Evolutionary conservation across 2,329 filamentous ascomycete species (phyloP), one percentile per base, ranked within the genome.

Genomic region (Ceratocystis harringtonii): DNA sequence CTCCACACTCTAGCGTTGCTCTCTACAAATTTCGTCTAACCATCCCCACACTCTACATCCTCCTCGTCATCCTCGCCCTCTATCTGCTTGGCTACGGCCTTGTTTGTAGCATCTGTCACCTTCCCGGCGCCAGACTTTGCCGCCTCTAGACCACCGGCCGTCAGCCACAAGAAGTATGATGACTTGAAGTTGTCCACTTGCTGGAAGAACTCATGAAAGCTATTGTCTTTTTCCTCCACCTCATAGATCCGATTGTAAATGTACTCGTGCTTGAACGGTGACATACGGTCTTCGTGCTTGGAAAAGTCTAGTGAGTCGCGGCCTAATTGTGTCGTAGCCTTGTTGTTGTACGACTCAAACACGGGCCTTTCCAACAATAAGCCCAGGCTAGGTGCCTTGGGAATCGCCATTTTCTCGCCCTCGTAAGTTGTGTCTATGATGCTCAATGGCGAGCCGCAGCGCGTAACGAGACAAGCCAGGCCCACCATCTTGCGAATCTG

Each of bases 401-500:
- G 94, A 65, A 99, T 96, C 61, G 88, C 88, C 71, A 96, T 88
- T 66, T 87, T 85, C 22, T 84, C 81, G 5, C 80, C 73, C 1
- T 82, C 83, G 74, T 95, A 95, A 68, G 85, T 89, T 68, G 95
- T 82, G 0, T 77, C 74, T 70, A 99, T 89, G 32, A 88, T 83
- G 10, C 82, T 77, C 3, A 85, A 79, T 3, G 88, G 80, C n/a
- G 86, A 86, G 62, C 90, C 94, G 74, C 89, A 95, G 45, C 94
- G 86, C 5, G 95, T 87, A 5, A 92, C 79, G 68, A 99, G 80
- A 43, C 90, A 85, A 7, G 85, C 90, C 87, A 99, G 91, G 66
- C 89, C 90, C 17, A 99, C 90, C 94, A 99, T 97, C 77, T 97
- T 99, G 72, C 94, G 87, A 75, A 99, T 99, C 78, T 99, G 94